A percentile compares a stretch with the other conserved stretches of the same genome.
These are phyloP conservation scores for Telfairia occidentalis DNA, from an alignment of 331 rosid genomes.

Conservation along the genomic window DNA sequence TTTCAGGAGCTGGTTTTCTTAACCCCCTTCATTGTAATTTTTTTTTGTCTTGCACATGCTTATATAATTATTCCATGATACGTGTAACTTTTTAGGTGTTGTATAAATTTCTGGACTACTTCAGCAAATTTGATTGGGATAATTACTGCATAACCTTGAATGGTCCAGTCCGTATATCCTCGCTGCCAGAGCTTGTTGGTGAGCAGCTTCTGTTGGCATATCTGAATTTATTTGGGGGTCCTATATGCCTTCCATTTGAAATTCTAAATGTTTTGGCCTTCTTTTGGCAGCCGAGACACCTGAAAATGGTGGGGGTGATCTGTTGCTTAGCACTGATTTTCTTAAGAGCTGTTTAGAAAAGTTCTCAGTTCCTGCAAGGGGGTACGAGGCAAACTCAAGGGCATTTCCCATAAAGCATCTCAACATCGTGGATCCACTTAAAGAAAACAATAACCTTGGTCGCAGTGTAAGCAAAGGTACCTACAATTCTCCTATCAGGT, in stretches of 20 bases:
- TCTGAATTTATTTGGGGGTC: background rate
- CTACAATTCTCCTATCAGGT: background rate
- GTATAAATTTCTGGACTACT: slow-evolving; percentile 79
- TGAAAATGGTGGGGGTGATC: slow-evolving; percentile 59
- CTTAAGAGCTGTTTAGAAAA: slow-evolving; percentile 56
- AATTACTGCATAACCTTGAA: slow-evolving; percentile 79
- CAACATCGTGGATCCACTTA: slow-evolving; percentile 85
- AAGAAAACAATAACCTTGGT: slow-evolving; percentile 91
- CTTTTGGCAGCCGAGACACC: slow-evolving; percentile 48
- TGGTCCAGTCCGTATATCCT: slow-evolving; percentile 79
- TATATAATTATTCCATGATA: background rate
- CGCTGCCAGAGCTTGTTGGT: slow-evolving; percentile 66
- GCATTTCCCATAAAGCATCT: slow-evolving; percentile 68
- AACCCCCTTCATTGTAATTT: slow-evolving; percentile 14
- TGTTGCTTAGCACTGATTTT: slow-evolving; percentile 57
- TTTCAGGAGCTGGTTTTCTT: slow-evolving; percentile 2
- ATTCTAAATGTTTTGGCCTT: background rate
- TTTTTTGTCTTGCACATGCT: slow-evolving; percentile 6
- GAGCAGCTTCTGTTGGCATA: slow-evolving; percentile 14
- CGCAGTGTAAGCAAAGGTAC: slow-evolving; percentile 78
- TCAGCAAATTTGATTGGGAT: slow-evolving; percentile 96
- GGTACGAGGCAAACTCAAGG: slow-evolving; percentile 39
- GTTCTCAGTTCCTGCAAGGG: slow-evolving; percentile 72
- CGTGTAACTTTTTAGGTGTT: slow-evolving; percentile 42
- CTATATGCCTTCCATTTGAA: background rate